These are phyloP conservation scores for Coccomyxa subellipsoidea DNA, from an alignment of 163 green algal species.

Conservation along the genomic window DNA sequence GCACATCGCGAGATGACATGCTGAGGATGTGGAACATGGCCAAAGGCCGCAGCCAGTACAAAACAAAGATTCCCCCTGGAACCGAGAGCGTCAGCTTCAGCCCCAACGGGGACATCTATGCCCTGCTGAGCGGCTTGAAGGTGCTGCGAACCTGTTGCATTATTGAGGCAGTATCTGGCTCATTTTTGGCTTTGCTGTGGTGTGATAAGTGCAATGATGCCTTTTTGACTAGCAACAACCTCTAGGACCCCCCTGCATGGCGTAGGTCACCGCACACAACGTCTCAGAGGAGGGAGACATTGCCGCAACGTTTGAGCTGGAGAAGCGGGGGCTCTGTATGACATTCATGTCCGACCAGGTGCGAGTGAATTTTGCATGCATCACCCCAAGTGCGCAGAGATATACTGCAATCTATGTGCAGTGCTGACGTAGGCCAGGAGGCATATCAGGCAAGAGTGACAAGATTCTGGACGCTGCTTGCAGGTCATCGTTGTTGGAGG, in stretches of 20 bases:
- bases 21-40: conserved; percentile 85
- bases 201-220: too few relatives aligned
- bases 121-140: conserved; percentile 41
- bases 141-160: not conserved
- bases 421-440: too few relatives aligned
- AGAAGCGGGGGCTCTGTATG: conserved; percentile 41
- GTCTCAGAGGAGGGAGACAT: conserved; percentile 26
- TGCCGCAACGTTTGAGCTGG: conserved; percentile 29
- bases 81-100: conserved; percentile 59
- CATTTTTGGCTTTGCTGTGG: too few relatives aligned
- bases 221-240: too few relatives aligned
- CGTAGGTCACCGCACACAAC: conserved; percentile 34
- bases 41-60: conserved; percentile 15
- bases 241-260: too few relatives aligned
- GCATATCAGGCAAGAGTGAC: too few relatives aligned
- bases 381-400: too few relatives aligned
- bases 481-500: conserved; percentile 47
- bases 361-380: not conserved
- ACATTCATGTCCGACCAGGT: conserved; percentile 19
- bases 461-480: not conserved
- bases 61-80: conserved; percentile 39
- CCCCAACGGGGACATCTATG: conserved; percentile 14
- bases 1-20: conserved; percentile 46
- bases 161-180: too few relatives aligned
- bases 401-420: too few relatives aligned